Conservation (phyloP, 352 stramenopile species). For the Pythium chondricola region DNA sequence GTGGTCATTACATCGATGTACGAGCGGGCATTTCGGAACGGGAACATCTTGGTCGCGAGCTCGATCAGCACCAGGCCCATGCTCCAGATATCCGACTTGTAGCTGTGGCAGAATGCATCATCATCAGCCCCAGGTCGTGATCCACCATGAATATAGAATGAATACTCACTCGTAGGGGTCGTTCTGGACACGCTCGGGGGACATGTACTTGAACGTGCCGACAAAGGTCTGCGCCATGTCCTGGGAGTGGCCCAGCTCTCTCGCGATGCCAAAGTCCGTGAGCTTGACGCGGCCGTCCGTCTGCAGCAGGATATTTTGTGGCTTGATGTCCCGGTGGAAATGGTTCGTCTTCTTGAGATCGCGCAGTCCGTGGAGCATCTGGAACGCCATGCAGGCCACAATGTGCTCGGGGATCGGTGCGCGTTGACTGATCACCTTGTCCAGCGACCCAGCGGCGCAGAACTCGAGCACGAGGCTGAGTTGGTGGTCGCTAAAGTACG, state of each 20-base stretch:
- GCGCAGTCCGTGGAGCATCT: slow-evolving; percentile 49
- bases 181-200: slow-evolving; percentile 87
- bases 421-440: slow-evolving; percentile 28
- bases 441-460: slow-evolving; percentile 55
- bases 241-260: slow-evolving; percentile 56
- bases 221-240: slow-evolving; percentile 86
- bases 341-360: slow-evolving; percentile 59
- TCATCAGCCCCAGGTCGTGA: neutral
- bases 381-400: slow-evolving; percentile 48
- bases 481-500: slow-evolving; percentile 69
- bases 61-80: slow-evolving; percentile 71
- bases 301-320: slow-evolving; percentile 90
- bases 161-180: slow-evolving; percentile 60
- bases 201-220: slow-evolving; percentile 92
- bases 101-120: slow-evolving; percentile 23
- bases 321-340: slow-evolving; percentile 94
- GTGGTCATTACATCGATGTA: slow-evolving; percentile 53
- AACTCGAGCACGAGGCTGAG: slow-evolving; percentile 65
- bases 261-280: slow-evolving; percentile 69
- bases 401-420: slow-evolving; percentile 35
- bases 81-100: slow-evolving; percentile 78
- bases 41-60: slow-evolving; percentile 49
- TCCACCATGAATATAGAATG: too few species aligned
- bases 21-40: slow-evolving; percentile 41
- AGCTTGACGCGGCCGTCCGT: slow-evolving; percentile 71